phyloP scores from a whole-genome alignment of 805 yeast genomes.

The Clavispora phyllophila region DNA sequence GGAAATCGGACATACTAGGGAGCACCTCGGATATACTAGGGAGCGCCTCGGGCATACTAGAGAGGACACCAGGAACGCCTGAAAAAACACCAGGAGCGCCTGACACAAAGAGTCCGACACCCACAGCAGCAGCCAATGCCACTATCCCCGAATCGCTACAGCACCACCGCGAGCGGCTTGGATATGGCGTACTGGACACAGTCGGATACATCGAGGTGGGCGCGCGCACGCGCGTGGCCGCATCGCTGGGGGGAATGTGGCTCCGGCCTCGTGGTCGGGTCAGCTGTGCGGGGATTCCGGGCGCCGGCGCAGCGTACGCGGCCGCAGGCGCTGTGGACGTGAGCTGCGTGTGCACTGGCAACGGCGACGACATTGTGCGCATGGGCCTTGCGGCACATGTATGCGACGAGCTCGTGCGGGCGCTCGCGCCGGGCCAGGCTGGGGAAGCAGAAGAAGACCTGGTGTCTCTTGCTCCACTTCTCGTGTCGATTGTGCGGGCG shows the following conservation, averaged over 20 bases:
- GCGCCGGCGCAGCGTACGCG: slow-evolving; percentile 36
- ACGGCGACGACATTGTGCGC: slow-evolving; percentile 50
- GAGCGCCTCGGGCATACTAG: too few relatives aligned
- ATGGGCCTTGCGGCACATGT: slow-evolving; percentile 33
- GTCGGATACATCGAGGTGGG: slow-evolving; percentile 34
- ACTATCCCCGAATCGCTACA: too few relatives aligned
- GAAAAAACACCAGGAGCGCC: too few relatives aligned
- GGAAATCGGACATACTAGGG: too few relatives aligned
- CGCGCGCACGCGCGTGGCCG: slow-evolving; percentile 19
- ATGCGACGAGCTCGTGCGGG: slow-evolving; percentile 5
- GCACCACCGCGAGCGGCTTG: background rate
- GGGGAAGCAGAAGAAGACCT: background rate
- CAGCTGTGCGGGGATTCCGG: slow-evolving; percentile 51
- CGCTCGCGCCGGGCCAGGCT: background rate
- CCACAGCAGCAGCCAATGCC: too few relatives aligned
- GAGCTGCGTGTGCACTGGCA: slow-evolving; percentile 45
- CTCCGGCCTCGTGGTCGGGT: slow-evolving; percentile 46
- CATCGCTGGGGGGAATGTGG: slow-evolving; percentile 53
- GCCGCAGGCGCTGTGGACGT: slow-evolving; percentile 17
- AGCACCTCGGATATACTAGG: too few relatives aligned
- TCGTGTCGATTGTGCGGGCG: slow-evolving; percentile 15
- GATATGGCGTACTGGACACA: slow-evolving; percentile 34
- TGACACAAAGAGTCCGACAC: too few relatives aligned
- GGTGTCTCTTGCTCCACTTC: background rate
- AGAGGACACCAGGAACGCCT: too few relatives aligned